phyloP scores from a whole-genome alignment of 257 asterid genomes.

The Striga asiatica region DNA sequence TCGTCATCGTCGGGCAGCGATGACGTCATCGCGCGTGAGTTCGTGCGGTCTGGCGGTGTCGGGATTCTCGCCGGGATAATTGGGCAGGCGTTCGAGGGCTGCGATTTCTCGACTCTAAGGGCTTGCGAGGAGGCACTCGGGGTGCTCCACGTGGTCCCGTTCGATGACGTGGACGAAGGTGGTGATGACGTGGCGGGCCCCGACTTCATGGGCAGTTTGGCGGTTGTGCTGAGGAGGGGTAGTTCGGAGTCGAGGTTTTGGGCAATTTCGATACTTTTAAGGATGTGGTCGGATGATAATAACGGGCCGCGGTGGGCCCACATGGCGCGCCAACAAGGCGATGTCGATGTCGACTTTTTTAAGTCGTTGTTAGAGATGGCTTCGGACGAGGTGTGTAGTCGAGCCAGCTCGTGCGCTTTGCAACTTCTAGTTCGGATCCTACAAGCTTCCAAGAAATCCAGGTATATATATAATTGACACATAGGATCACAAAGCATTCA shows the following conservation, averaged over 20 bases:
- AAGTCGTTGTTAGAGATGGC: slow-evolving; percentile 55
- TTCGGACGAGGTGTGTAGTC: slow-evolving; percentile 55
- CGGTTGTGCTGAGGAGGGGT: slow-evolving; percentile 59
- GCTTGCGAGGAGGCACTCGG: slow-evolving; percentile 79
- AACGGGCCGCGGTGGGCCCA: slow-evolving; percentile 38
- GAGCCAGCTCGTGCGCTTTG: slow-evolving; percentile 49
- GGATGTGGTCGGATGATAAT: slow-evolving; percentile 33
- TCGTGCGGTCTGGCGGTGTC: slow-evolving; percentile 48
- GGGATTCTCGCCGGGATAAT: slow-evolving; percentile 44
- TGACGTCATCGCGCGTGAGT: slow-evolving; percentile 37
- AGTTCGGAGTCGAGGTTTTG: slow-evolving; percentile 58
- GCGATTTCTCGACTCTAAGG: slow-evolving; percentile 46
- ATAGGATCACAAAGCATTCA: too few relatives aligned
- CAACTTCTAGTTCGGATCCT: slow-evolving; percentile 37
- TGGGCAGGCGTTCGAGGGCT: slow-evolving; percentile 39
- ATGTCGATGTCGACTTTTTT: slow-evolving; percentile 70
- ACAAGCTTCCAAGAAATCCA: slow-evolving; percentile 48
- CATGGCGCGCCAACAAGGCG: slow-evolving; percentile 42
- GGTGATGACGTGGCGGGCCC: slow-evolving; percentile 44
- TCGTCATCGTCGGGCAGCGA: too few relatives aligned
- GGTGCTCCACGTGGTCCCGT: slow-evolving; percentile 32
- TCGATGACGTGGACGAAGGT: neutral
- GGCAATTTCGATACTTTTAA: slow-evolving; percentile 38
- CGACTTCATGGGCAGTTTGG: slow-evolving; percentile 46
- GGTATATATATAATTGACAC: neutral